Evolutionary conservation across 305 asterid species (phyloP), one percentile per base, ranked within the genome.

Genomic region (Fraxinus velutina): DNA sequence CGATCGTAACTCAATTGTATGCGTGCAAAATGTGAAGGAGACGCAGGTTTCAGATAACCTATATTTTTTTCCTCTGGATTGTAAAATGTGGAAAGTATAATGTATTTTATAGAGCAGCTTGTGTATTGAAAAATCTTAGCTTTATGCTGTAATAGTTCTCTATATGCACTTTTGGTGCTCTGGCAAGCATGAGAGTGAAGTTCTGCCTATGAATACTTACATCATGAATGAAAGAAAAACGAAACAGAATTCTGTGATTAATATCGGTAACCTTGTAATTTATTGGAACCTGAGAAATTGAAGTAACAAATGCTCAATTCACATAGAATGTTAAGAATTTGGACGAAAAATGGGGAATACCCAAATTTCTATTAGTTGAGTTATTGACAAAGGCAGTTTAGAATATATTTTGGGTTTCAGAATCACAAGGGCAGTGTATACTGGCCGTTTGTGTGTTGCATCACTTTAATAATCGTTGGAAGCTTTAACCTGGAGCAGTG

Each of bases 1-100:
- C 88, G 96, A 77, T 89, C 97, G 0, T 93, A 89, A 44, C 55
- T 12, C 1, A 4, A 4, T 12, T 12, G 55, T 12, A 12, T 44
- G 55, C 1, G 17, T 44, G 55, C 17, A 13, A 44, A 12, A 44
- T 44, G 55, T 10, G n/a, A 44, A 44, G 55, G 55, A 12, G 55
- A 44, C 4, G 3, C 55, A 0, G n/a, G 5, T 42, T 42, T 42
- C 15, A 42, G 52, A 42, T 42, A 5, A 44, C 55, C 55, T 7
- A 39, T 39, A 39, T 19, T 55, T 6, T 17, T 8, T 39, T 39
- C 39, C 21, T 55, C n/a, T 21, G 33, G 72, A 62, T 30, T 7
- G n/a, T 8, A 21, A 21, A 6, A 60, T 7, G 30, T 60, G 12
- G 62, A 15, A 50, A 17, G 50, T 39, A 39, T 39, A 39, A 1